Percentiles rank a stretch among this genome's conserved stretches.
Conservation (phyloP, 163 green algal genomes). For the Chlamydomonas reinhardtii region DNA sequence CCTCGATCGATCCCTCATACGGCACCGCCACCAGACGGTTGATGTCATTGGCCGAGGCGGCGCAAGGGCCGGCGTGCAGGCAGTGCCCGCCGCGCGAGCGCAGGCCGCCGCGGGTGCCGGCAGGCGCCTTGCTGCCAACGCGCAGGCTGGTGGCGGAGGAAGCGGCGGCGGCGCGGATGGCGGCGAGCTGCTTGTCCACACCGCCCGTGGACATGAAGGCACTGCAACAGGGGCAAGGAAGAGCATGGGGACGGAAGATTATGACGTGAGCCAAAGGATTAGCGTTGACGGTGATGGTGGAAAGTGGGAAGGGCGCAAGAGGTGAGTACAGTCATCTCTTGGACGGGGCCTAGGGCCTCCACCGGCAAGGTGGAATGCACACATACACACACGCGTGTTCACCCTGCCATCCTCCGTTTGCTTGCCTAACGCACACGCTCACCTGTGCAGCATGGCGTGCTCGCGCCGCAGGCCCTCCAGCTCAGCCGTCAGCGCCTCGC, state of each 20-base stretch:
- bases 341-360: too few relatives aligned
- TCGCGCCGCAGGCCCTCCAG: background rate
- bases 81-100: background rate
- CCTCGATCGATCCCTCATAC: background rate
- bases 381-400: too few relatives aligned
- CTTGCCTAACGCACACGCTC: too few relatives aligned
- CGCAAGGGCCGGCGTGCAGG: background rate
- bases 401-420: too few relatives aligned
- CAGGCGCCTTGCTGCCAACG: background rate
- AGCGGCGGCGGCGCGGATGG: too few relatives aligned
- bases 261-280: too few relatives aligned
- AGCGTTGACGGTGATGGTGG: too few relatives aligned
- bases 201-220: background rate
- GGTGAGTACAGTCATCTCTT: background rate
- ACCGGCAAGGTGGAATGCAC: background rate
- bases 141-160: background rate
- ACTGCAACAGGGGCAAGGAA: background rate
- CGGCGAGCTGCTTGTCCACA: too few relatives aligned
- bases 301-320: background rate
- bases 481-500: background rate
- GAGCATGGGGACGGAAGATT: too few relatives aligned
- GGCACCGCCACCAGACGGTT: background rate
- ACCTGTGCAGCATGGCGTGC: background rate
- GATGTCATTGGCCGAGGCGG: background rate
- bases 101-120: too few relatives aligned